Conservation (phyloP, 306 rosid genomes). For the Citrullus amarus region DNA sequence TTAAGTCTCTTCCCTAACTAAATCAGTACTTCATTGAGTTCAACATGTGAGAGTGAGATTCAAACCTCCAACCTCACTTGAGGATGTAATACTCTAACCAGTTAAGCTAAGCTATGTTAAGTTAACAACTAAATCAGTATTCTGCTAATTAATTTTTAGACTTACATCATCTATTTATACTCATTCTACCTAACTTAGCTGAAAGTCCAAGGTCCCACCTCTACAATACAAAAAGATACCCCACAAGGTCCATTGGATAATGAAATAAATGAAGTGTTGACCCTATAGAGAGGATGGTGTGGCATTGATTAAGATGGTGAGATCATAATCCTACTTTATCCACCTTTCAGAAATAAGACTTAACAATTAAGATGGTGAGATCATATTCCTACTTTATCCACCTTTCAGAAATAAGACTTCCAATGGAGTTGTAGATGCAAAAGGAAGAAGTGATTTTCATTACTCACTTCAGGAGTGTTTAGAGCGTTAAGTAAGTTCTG, state of each 20-base stretch:
- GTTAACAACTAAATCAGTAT: neutral
- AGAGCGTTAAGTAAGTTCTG: too few species aligned
- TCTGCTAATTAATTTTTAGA: neutral
- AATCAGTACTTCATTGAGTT: neutral
- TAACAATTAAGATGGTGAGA: neutral
- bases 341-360: neutral
- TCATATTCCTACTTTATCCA: neutral
- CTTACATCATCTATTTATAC: neutral
- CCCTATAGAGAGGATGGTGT: neutral
- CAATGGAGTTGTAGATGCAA: neutral
- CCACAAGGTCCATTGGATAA: neutral
- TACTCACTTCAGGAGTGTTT: neutral
- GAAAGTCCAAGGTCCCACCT: neutral
- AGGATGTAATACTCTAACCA: too few species aligned
- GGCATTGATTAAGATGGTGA: neutral
- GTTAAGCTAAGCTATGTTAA: too few species aligned
- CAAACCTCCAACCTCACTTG: too few species aligned
- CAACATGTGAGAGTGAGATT: neutral
- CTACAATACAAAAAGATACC: neutral
- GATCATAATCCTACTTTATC: neutral
- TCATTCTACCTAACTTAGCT: neutral
- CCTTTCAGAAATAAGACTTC: neutral
- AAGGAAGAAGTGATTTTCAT: neutral
- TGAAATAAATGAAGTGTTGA: neutral
- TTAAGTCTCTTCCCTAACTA: neutral